Evolutionary conservation across 208 protist genomes (phyloP), one percentile per base, ranked within the genome.

Genomic region (Acanthamoeba healyi): DNA sequence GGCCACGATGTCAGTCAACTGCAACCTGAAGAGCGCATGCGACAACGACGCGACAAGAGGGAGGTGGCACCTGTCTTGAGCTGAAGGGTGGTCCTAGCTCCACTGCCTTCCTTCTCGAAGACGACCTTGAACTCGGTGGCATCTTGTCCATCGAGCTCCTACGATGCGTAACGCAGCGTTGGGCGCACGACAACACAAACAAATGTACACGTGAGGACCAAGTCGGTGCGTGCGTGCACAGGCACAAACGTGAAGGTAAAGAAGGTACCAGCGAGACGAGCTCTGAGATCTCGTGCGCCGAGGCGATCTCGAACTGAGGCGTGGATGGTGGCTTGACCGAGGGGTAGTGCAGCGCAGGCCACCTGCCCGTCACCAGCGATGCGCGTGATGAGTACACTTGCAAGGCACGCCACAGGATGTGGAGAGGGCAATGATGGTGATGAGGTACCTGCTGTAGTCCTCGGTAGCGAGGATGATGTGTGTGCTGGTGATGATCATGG

Each of bases 111-210:
- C 36, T 70, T 90, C 54, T 90, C 82, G 32, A 72, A 90, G n/a
- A 90, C 54, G 6, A 90, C 26, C 40, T 90, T 90, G 82, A 90
- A 90, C 34, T 90, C 46, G 32, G 82, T 90, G 17, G 22, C 17
- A 2, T 90, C 82, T 49, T 61, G 46, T 26, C 51, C 82, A 70
- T 90, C 82, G 1, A 90, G 56, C n/a, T 90, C 82, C 81, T 89
- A 49, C 26, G n/a, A n/a, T n/a, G n/a, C n/a, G n/a, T n/a, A n/a
- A n/a, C n/a, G n/a, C n/a, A n/a, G n/a, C n/a, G n/a, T n/a, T n/a
- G n/a, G n/a, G n/a, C n/a, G n/a, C n/a, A n/a, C n/a, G n/a, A n/a
- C n/a, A n/a, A n/a, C n/a, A n/a, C n/a, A n/a, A n/a, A n/a, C n/a
- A n/a, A n/a, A n/a, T n/a, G n/a, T n/a, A n/a, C n/a, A n/a, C n/a